Conservation (phyloP, 2,329 filamentous ascomycete species). For the Aureobasidium vineae region DNA sequence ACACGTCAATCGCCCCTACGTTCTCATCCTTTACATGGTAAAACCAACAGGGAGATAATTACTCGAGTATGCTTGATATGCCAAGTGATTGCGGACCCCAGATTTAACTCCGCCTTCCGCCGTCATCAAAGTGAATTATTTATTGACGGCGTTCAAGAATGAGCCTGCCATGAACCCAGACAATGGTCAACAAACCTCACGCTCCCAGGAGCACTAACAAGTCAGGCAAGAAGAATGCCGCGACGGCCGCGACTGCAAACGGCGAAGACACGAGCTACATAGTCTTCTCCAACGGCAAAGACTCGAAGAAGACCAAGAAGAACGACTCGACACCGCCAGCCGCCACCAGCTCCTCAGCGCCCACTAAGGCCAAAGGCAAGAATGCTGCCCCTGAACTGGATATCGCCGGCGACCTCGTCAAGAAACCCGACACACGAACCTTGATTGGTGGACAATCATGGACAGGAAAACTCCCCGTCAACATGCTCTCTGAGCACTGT, state of each 20-base stretch:
- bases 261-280: slow-evolving; percentile 52
- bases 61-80: not conserved
- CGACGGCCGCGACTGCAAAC: slow-evolving; percentile 38
- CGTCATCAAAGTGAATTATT: slow-evolving; percentile 20
- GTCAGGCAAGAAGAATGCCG: slow-evolving; percentile 35
- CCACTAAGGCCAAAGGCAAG: slow-evolving; percentile 35
- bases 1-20: too few species aligned
- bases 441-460: slow-evolving; percentile 92
- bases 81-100: slow-evolving; percentile 9
- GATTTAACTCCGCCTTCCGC: slow-evolving; percentile 10
- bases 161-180: slow-evolving; percentile 9
- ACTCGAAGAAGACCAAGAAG: slow-evolving; percentile 47
- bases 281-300: slow-evolving; percentile 49
- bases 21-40: not conserved
- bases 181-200: slow-evolving; percentile 53
- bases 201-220: slow-evolving; percentile 45
- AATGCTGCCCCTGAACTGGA: slow-evolving; percentile 32
- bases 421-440: slow-evolving; percentile 64
- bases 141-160: not conserved
- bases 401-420: slow-evolving; percentile 43
- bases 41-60: not conserved
- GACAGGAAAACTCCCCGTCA: slow-evolving; percentile 96
- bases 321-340: slow-evolving; percentile 27
- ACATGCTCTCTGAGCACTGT: slow-evolving; percentile 89
- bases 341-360: slow-evolving; percentile 28